Conservation (phyloP, 2,329 filamentous ascomycete genomes). For the Rosellinia necatrix region DNA sequence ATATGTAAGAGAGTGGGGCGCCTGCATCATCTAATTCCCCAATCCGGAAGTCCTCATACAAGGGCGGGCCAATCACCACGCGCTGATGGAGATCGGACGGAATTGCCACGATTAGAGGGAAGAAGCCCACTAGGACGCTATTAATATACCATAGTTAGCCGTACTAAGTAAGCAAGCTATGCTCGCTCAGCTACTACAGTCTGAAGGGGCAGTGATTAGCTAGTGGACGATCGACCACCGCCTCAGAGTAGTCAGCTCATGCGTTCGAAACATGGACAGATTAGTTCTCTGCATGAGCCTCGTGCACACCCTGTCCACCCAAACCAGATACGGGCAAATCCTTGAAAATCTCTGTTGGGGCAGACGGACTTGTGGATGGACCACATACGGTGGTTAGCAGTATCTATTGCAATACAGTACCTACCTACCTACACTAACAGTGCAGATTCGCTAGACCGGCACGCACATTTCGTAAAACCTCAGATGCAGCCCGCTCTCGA, state of each 20-base stretch:
- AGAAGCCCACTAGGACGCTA: conserved; percentile 13
- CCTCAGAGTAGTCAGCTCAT: conserved; percentile 22
- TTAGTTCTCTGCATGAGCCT: conserved; percentile 21
- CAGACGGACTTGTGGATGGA: too few species aligned
- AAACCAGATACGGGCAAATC: not conserved
- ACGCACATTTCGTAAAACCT: not conserved
- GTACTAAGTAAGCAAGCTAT: not conserved
- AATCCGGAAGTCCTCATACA: conserved; percentile 10
- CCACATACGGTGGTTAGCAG: too few species aligned
- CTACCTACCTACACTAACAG: not conserved
- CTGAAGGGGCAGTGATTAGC: conserved; percentile 16
- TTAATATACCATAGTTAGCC: conserved; percentile 15
- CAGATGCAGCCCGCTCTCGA: not conserved
- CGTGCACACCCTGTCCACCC: conserved; percentile 20
- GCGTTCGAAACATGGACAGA: conserved; percentile 15
- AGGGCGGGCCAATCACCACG: conserved; percentile 11
- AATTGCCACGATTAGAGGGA: not conserved
- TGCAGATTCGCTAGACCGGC: not conserved
- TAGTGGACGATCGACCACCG: conserved; percentile 4
- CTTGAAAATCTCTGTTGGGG: not conserved
- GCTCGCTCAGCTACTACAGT: conserved; percentile 16
- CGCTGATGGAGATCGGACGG: not conserved
- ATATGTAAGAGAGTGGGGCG: conserved; percentile 20
- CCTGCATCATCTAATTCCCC: conserved; percentile 8
- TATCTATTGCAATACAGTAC: too few species aligned